Conservation (phyloP, 768 basidiomycete genomes). For the Boletus subparvulus region DNA sequence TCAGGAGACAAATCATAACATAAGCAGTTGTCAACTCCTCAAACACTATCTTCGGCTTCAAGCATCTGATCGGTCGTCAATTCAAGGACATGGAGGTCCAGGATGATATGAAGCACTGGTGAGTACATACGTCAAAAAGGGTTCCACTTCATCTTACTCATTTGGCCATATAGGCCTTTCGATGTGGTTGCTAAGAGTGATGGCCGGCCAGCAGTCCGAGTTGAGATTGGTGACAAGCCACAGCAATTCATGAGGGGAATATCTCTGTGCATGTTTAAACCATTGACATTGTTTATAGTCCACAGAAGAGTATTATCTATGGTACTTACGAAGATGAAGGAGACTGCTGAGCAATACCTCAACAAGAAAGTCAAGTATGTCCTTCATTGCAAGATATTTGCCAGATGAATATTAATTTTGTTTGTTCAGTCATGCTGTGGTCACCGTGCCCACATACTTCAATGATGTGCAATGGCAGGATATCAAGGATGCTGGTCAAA, state of each 20-base stretch:
- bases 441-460: conserved; percentile 98
- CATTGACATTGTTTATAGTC: conserved; percentile 49
- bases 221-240: conserved; percentile 82
- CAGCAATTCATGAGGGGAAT: conserved; percentile 68
- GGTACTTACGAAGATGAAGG: conserved; percentile 90
- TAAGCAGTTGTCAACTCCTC: conserved; percentile 94
- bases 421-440: conserved; percentile 67
- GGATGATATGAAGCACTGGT: conserved; percentile 87
- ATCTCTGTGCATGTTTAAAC: neutral
- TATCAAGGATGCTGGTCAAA: conserved; percentile 96
- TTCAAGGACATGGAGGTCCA: conserved; percentile 93
- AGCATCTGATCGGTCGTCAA: conserved; percentile 92
- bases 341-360: conserved; percentile 90
- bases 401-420: neutral
- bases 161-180: conserved; percentile 63
- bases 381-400: neutral
- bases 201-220: conserved; percentile 76
- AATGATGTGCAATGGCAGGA: conserved; percentile 99
- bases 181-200: conserved; percentile 69
- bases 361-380: conserved; percentile 93
- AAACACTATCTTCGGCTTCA: conserved; percentile 94
- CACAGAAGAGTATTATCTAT: conserved; percentile 85
- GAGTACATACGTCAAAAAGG: conserved; percentile 12
- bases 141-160: neutral
- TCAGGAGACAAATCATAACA: too few species aligned